Evolutionary conservation across 257 asterid genomes (phyloP).

Genomic region (Jacaranda mimosifolia): DNA sequence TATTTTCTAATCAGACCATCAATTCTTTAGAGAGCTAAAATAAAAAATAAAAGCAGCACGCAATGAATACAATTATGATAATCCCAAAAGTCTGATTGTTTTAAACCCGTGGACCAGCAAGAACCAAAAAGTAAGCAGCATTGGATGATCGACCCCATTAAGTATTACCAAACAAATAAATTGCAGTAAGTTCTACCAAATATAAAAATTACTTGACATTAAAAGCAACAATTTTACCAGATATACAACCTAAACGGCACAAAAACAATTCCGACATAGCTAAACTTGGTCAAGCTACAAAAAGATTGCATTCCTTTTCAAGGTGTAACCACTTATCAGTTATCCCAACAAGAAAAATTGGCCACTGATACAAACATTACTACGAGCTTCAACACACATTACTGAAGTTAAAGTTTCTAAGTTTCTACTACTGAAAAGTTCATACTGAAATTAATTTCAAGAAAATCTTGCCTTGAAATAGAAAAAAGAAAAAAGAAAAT

Average conservation of each 20-base stretch:
- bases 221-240: neutral
- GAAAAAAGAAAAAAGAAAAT: neutral
- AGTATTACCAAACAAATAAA: neutral
- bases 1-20: neutral
- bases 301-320: neutral
- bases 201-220: neutral
- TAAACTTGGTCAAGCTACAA: neutral
- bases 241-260: conserved; percentile 2
- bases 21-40: neutral
- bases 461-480: neutral
- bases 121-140: neutral
- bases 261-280: conserved; percentile 1
- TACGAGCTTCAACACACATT: neutral
- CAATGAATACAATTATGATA: neutral
- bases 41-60: neutral
- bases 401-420: conserved; percentile 12
- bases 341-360: conserved; percentile 15
- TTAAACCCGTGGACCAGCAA: conserved; percentile 21
- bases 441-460: conserved; percentile 2
- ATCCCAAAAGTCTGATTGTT: neutral
- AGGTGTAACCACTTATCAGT: conserved; percentile 25
- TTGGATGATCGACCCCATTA: neutral
- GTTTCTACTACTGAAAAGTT: neutral
- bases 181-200: conserved; percentile 9
- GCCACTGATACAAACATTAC: neutral